Evolutionary conservation across 805 yeast species (phyloP).

Genomic region (Kuraishia floccosa): DNA sequence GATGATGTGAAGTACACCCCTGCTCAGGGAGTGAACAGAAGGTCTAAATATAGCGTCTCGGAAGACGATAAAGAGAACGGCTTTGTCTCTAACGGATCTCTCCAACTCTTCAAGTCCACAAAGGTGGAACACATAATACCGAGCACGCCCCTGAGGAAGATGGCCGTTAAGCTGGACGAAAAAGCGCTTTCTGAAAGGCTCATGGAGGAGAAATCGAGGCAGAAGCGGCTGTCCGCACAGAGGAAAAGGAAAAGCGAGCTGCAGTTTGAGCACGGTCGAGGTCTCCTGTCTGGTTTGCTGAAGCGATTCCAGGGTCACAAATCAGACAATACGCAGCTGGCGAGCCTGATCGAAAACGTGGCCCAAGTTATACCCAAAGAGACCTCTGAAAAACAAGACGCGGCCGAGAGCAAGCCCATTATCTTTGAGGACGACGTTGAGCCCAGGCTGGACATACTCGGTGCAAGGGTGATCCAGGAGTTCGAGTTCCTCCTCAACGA

Average conservation of each 20-base stretch:
- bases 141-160: slow-evolving; percentile 56
- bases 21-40: slow-evolving; percentile 17
- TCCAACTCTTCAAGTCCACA: slow-evolving; percentile 37
- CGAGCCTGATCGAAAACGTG: background rate
- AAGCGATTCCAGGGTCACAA: too few relatives aligned
- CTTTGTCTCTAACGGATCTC: slow-evolving; percentile 35
- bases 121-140: slow-evolving; percentile 37
- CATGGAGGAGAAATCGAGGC: background rate
- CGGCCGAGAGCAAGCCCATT: background rate
- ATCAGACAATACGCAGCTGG: background rate
- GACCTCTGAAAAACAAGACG: background rate
- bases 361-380: background rate
- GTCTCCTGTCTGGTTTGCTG: too few relatives aligned
- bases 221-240: background rate
- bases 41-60: slow-evolving; percentile 6
- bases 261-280: too few relatives aligned
- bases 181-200: too few relatives aligned
- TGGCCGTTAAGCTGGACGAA: slow-evolving; percentile 29
- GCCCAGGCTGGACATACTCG: slow-evolving; percentile 44
- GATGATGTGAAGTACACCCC: slow-evolving; percentile 19
- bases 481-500: slow-evolving; percentile 6
- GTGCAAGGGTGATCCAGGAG: slow-evolving; percentile 65
- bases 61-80: slow-evolving; percentile 20
- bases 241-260: background rate
- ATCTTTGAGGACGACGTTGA: background rate